A percentile compares a stretch with the other conserved stretches of the same genome.
Conservation (phyloP, 129 eudicot species). For the sunflower (Helianthus annuus) region HanXRQr2.0-SUNRISE NC_035442.2:20815905-20816404, state of each 20-base stretch:
- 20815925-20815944: slow-evolving; percentile 97
- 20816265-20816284: slow-evolving; percentile 84
- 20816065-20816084: slow-evolving; percentile 88
- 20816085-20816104: slow-evolving; percentile 99
- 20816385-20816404: slow-evolving; percentile 87
- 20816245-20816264: slow-evolving; percentile 98
- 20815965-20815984: slow-evolving; percentile 95
- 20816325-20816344: slow-evolving; percentile 98
- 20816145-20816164: slow-evolving; percentile 98
- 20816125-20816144: slow-evolving; percentile 99
- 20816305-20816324: slow-evolving; percentile 83
- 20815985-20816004: slow-evolving; percentile 94
- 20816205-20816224: slow-evolving; percentile 92
- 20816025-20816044: slow-evolving; percentile 99
- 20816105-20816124: slow-evolving; percentile 98
- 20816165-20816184: slow-evolving; percentile 99
- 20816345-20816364: slow-evolving; percentile 95
- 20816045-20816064: slow-evolving; percentile 95
- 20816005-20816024: slow-evolving; percentile 99
- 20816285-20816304: slow-evolving; percentile 88
- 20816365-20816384: slow-evolving; percentile 91
- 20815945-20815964: slow-evolving; percentile 80
- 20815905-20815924: slow-evolving; percentile 97
- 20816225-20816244: slow-evolving; percentile 99
- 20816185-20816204: slow-evolving; percentile 94